Conservation (phyloP, 495 filamentous ascomycete species). For the Daldinia vernicosa region DNA sequence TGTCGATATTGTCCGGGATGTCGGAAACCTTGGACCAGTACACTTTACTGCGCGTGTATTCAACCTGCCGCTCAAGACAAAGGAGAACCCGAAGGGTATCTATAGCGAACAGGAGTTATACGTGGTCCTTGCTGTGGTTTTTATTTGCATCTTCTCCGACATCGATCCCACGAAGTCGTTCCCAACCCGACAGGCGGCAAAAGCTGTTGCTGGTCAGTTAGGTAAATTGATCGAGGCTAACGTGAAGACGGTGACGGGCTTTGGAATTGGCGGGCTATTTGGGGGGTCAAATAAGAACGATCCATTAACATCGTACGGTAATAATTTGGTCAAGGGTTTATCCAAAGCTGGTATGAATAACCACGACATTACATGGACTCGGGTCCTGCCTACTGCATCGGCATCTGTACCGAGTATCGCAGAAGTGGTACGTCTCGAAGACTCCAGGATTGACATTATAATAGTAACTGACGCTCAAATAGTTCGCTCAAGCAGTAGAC, state of each 20-base stretch:
- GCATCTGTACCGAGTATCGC: constrained; percentile 72
- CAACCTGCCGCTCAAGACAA: constrained; percentile 76
- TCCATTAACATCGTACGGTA: constrained; percentile 72
- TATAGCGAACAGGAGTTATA: constrained; percentile 85
- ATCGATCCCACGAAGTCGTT: constrained; percentile 62
- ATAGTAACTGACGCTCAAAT: constrained; percentile 11
- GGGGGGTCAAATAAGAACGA: constrained; percentile 55
- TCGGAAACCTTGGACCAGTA: constrained; percentile 76
- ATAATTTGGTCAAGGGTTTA: constrained; percentile 72
- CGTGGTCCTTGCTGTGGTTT: constrained; percentile 75
- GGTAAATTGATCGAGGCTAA: constrained; percentile 49
- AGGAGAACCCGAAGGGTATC: constrained; percentile 71
- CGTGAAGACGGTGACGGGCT: constrained; percentile 70
- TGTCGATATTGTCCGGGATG: constrained; percentile 79
- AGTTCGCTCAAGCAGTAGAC: constrained; percentile 79
- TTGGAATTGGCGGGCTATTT: constrained; percentile 64
- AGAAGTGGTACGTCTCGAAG: constrained; percentile 59
- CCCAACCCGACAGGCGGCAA: constrained; percentile 68
- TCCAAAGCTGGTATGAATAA: constrained; percentile 69
- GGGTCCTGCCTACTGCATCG: constrained; percentile 63
- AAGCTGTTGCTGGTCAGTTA: constrained; percentile 65
- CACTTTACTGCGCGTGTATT: constrained; percentile 78
- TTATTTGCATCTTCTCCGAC: constrained; percentile 60
- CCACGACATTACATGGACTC: constrained; percentile 77
- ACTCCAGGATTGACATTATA: neutral